These are phyloP conservation scores for Termitomyces sp. DNA, from an alignment of 768 basidiomycete genomes.

Conservation along the genomic window DNA sequence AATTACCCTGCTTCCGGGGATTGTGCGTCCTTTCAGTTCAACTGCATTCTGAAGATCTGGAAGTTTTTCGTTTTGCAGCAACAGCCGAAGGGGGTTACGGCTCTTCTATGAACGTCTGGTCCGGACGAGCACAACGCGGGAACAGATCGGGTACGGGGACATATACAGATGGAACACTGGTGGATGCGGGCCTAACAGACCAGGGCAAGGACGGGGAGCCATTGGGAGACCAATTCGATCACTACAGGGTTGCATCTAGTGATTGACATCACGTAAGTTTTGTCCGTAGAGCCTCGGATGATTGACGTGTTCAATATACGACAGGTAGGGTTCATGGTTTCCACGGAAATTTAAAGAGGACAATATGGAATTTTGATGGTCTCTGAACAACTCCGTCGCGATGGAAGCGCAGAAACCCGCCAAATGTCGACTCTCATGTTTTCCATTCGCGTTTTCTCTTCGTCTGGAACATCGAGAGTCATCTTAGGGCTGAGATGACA, in stretches of 20 bases:
- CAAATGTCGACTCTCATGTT: background rate
- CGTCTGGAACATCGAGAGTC: background rate
- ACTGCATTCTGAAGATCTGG: background rate
- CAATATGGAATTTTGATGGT: background rate
- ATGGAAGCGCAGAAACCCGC: background rate
- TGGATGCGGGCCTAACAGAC: constrained; percentile 16
- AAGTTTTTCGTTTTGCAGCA: constrained; percentile 9
- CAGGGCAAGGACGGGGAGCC: constrained; percentile 19
- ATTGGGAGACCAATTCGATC: constrained; percentile 17
- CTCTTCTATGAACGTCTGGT: constrained; percentile 23
- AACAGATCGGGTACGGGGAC: constrained; percentile 10
- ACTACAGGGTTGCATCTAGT: background rate
- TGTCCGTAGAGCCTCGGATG: background rate
- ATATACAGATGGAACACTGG: constrained; percentile 3
- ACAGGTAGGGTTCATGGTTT: background rate
- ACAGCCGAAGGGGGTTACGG: constrained; percentile 26
- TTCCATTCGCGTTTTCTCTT: background rate
- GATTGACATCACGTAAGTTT: background rate
- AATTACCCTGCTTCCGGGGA: constrained; percentile 17
- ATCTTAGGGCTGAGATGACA: background rate
- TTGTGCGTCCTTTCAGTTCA: constrained; percentile 1
- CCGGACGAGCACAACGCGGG: constrained; percentile 24
- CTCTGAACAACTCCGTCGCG: background rate
- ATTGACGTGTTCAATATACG: background rate
- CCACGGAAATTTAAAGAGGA: background rate